Evolutionary conservation across 1,284 basidiomycete species (phyloP).

Genomic region (Inonotus obliquus): DNA sequence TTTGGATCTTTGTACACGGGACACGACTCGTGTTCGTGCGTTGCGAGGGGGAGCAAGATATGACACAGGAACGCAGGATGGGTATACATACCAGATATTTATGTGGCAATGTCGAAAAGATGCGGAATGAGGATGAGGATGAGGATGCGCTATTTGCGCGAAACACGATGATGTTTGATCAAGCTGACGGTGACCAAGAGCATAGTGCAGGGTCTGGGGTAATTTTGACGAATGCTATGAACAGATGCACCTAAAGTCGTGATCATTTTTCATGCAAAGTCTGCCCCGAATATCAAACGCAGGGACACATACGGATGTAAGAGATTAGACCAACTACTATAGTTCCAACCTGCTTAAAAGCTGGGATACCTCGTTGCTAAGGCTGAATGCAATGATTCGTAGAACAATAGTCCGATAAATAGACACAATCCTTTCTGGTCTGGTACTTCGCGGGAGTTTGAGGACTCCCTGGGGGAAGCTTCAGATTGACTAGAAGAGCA

Average conservation of each 20-base stretch:
- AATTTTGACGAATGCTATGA: no score
- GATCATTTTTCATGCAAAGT: no score
- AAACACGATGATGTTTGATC: background rate
- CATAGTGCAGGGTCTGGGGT: no score
- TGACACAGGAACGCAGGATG: background rate
- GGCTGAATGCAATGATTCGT: background rate
- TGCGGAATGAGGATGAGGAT: no score
- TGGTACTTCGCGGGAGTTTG: background rate
- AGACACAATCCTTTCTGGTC: background rate
- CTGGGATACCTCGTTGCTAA: no score
- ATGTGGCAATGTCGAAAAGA: no score
- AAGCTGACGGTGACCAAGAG: background rate
- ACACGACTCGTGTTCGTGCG: background rate
- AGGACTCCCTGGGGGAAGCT: background rate
- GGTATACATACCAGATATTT: background rate
- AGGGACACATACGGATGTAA: no score
- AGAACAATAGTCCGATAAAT: background rate
- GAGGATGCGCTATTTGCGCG: no score
- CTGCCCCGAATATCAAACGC: no score
- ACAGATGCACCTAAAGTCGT: no score
- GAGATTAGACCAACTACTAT: no score
- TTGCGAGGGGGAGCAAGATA: background rate
- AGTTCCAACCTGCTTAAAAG: no score
- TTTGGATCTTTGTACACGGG: background rate
- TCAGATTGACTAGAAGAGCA: background rate